Evolutionary conservation across 441 rosid species (phyloP).

Genomic region (Flueggea neowawraea): DNA sequence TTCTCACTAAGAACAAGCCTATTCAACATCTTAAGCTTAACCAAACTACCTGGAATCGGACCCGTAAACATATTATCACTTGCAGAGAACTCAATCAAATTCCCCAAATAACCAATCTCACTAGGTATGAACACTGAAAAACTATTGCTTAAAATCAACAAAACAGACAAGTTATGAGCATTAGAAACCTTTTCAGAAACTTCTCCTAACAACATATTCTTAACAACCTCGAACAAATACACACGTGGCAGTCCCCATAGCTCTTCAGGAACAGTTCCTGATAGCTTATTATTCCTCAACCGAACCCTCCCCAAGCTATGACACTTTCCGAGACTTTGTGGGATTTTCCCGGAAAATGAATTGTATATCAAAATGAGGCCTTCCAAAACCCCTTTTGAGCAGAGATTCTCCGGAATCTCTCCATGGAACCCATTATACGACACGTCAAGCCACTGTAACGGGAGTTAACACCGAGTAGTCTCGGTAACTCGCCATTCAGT

Average conservation of each 20-base stretch:
- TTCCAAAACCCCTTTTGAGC: conserved; percentile 63
- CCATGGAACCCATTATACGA: conserved; percentile 71
- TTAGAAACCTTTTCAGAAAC: conserved; percentile 50
- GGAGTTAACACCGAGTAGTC: conserved; percentile 69
- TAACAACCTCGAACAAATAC: conserved; percentile 59
- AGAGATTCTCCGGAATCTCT: conserved; percentile 56
- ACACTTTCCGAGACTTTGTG: conserved; percentile 58
- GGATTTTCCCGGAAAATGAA: conserved; percentile 68
- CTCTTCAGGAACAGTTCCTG: conserved; percentile 64
- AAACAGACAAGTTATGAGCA: conserved; percentile 61
- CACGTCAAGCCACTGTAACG: conserved; percentile 57
- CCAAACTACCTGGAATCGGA: conserved; percentile 55
- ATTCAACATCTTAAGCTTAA: conserved; percentile 44
- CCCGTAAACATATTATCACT: conserved; percentile 67
- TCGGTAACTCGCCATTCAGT: conserved; percentile 62
- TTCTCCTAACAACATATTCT: conserved; percentile 64
- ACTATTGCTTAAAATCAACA: conserved; percentile 59
- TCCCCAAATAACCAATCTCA: conserved; percentile 61
- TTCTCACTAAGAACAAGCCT: conserved; percentile 78
- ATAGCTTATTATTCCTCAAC: conserved; percentile 53
- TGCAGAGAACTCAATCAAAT: conserved; percentile 60
- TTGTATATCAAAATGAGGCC: conserved; percentile 69
- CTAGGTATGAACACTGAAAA: conserved; percentile 65
- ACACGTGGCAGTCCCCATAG: conserved; percentile 93
- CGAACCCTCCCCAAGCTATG: conserved; percentile 66